phyloP scores from a whole-genome alignment of 768 basidiomycete species.

The Clathrus columnatus region DNA sequence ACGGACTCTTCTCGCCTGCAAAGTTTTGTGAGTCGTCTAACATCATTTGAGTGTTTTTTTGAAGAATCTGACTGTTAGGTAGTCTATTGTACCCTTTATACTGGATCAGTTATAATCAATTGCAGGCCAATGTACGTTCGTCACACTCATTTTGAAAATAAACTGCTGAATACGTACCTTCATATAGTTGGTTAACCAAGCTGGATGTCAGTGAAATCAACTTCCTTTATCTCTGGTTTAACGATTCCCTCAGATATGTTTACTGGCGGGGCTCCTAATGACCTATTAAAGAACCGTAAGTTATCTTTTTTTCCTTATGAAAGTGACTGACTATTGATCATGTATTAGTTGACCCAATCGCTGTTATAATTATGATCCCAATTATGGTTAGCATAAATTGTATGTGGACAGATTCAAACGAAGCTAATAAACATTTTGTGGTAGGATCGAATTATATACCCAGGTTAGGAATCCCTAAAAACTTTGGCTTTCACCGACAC shows the following conservation, averaged over 20 bases:
- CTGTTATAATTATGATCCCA: constrained; percentile 68
- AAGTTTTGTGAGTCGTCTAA: constrained; percentile 11
- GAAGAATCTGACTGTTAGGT: background rate
- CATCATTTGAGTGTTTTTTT: background rate
- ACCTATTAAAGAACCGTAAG: constrained; percentile 8
- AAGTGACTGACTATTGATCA: background rate
- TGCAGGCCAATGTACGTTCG: constrained; percentile 2
- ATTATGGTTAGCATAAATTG: constrained; percentile 31
- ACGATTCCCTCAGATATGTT: background rate
- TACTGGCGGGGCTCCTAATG: constrained; percentile 7
- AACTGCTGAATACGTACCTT: background rate
- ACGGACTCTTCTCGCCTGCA: constrained; percentile 6
- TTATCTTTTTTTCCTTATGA: background rate
- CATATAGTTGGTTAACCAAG: constrained; percentile 7
- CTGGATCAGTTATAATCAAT: constrained; percentile 9
- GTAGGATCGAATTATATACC: constrained; percentile 19
- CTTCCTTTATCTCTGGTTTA: background rate
- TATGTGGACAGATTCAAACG: too few relatives aligned
- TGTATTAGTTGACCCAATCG: constrained; percentile 30
- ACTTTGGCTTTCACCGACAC: background rate
- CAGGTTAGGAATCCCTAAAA: constrained; percentile 14
- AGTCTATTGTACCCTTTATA: constrained; percentile 4
- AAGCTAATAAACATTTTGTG: too few relatives aligned
- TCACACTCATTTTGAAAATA: background rate
- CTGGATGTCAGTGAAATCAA: background rate